Conservation (phyloP, 441 rosid species). For the Euphorbia corollata region DNA sequence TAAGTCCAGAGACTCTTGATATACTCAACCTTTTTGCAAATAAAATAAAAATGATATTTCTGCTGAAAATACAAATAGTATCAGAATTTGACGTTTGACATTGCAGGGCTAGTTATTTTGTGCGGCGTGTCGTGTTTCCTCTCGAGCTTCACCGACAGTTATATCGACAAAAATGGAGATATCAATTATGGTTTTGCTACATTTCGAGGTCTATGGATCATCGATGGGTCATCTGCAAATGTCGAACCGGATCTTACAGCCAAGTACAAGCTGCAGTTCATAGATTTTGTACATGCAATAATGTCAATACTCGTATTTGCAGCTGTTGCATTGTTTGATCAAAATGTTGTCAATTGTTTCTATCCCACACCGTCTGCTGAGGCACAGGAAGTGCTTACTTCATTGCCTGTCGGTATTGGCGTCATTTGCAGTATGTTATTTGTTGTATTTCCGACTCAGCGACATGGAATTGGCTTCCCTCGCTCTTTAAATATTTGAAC, state of each 20-base stretch:
- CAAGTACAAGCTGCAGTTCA: conserved; percentile 40
- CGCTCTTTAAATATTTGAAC: conserved; percentile 31
- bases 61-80: too few species aligned
- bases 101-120: conserved; percentile 33
- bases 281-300: conserved; percentile 61
- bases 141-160: conserved; percentile 65
- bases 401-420: conserved; percentile 68
- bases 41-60: too few species aligned
- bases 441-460: conserved; percentile 65
- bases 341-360: conserved; percentile 63
- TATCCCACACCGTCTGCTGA: conserved; percentile 55
- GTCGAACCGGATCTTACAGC: conserved; percentile 47
- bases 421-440: conserved; percentile 63
- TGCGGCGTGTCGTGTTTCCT: conserved; percentile 68
- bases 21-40: too few species aligned
- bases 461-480: conserved; percentile 91
- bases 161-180: conserved; percentile 54
- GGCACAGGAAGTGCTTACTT: conserved; percentile 50
- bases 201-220: conserved; percentile 53
- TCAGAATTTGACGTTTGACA: neutral
- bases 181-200: conserved; percentile 68
- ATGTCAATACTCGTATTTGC: conserved; percentile 63
- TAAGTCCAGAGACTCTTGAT: too few species aligned
- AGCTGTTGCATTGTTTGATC: conserved; percentile 61
- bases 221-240: conserved; percentile 48